Conservation (phyloP, 345 rosid species). For the Stellera chamaejasme region DNA sequence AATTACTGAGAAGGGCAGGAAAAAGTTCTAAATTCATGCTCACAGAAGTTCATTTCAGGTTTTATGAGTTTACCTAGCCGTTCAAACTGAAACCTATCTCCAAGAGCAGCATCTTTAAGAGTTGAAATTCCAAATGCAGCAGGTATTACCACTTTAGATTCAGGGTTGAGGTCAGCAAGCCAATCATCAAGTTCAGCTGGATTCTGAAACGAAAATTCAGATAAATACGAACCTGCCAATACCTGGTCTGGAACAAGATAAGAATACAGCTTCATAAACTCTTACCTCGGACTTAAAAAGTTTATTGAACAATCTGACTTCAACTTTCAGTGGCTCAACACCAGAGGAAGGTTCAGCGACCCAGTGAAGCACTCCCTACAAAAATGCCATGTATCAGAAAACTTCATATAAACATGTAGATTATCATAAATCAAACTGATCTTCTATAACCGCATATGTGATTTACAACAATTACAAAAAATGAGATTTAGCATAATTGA, state of each 20-base stretch:
- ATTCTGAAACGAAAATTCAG: slow-evolving; percentile 41
- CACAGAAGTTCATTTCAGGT: neutral
- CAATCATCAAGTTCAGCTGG: slow-evolving; percentile 80
- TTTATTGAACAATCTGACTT: slow-evolving; percentile 91
- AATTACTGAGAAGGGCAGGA: too few species aligned
- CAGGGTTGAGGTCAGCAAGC: slow-evolving; percentile 68
- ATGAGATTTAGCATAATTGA: neutral
- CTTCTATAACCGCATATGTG: neutral
- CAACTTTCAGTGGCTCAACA: slow-evolving; percentile 56
- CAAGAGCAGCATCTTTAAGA: slow-evolving; percentile 48
- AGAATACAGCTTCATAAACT: neutral
- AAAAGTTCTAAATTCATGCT: too few species aligned
- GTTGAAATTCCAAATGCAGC: slow-evolving; percentile 55
- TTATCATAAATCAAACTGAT: too few species aligned
- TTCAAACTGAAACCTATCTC: slow-evolving; percentile 82
- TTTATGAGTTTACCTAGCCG: slow-evolving; percentile 58
- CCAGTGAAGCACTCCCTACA: slow-evolving; percentile 96
- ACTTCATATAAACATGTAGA: neutral
- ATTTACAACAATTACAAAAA: neutral
- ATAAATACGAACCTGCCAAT: slow-evolving; percentile 1
- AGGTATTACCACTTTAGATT: slow-evolving; percentile 56
- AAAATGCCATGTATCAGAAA: too few species aligned
- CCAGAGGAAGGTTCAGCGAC: slow-evolving; percentile 69
- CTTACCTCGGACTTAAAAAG: slow-evolving; percentile 80
- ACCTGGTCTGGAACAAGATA: neutral